These are phyloP conservation scores for Scheffersomyces coipomensis DNA, from an alignment of 805 yeast species.

Conservation along the genomic window DNA sequence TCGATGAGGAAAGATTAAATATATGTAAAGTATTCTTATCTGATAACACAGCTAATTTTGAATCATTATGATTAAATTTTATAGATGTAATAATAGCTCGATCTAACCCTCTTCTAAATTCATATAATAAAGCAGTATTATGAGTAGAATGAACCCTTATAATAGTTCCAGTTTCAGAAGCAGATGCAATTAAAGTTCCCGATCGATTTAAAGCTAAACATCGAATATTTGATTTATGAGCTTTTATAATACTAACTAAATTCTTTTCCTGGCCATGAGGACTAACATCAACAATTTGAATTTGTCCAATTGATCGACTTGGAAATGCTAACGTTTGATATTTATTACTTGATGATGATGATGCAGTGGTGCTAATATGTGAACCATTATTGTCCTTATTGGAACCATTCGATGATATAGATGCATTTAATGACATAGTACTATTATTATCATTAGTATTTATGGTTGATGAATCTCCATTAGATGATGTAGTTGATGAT, in stretches of 20 bases:
- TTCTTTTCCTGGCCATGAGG: conserved; percentile 63
- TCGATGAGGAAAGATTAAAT: conserved; percentile 58
- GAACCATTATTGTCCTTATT: conserved; percentile 1
- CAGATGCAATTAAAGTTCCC: conserved; percentile 74
- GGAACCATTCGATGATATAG: conserved; percentile 1
- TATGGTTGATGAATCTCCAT: conserved; percentile 7
- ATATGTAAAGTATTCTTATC: conserved; percentile 90
- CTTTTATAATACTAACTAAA: conserved; percentile 67
- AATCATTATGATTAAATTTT: conserved; percentile 77
- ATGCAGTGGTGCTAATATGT: too few species aligned
- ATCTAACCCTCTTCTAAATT: conserved; percentile 88
- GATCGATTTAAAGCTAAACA: conserved; percentile 61
- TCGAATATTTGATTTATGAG: conserved; percentile 68
- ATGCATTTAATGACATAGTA: conserved; percentile 5
- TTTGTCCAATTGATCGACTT: conserved; percentile 70
- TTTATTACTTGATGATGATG: conserved; percentile 10
- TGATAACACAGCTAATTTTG: conserved; percentile 77
- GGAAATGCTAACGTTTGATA: conserved; percentile 72
- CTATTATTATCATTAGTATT: neutral
- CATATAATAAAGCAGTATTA: conserved; percentile 69
- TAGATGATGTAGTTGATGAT: conserved; percentile 6
- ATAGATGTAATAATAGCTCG: conserved; percentile 78
- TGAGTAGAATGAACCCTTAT: conserved; percentile 70
- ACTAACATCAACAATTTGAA: conserved; percentile 75
- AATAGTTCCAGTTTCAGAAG: conserved; percentile 80